phyloP scores from a whole-genome alignment of 1,284 basidiomycete genomes.

The Agaricales sp. region DNA sequence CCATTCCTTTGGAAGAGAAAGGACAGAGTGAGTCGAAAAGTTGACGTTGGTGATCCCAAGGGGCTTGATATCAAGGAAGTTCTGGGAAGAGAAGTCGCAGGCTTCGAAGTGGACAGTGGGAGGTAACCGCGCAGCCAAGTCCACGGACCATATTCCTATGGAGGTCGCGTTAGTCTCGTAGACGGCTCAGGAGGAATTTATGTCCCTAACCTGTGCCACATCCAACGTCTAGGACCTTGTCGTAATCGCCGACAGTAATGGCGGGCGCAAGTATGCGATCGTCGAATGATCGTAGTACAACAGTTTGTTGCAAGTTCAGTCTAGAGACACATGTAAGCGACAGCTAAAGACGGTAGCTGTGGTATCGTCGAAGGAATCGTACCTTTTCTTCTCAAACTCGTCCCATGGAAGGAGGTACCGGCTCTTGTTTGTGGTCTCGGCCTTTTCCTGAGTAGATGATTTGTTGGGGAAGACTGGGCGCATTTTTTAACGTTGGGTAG shows the following conservation, averaged over 20 bases:
- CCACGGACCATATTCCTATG: slow-evolving; percentile 8
- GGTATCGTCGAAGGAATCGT: neutral
- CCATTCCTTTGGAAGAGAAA: slow-evolving; percentile 15
- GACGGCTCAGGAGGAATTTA: neutral
- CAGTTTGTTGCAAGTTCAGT: neutral
- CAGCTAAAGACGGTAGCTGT: too few relatives aligned
- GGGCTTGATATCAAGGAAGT: slow-evolving; percentile 7
- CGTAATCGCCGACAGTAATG: neutral
- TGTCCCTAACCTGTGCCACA: neutral
- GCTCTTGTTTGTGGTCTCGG: too few relatives aligned
- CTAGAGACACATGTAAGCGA: neutral
- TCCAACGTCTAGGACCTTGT: neutral
- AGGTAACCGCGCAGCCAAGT: slow-evolving; percentile 4
- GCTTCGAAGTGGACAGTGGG: slow-evolving; percentile 10
- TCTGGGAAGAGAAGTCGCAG: slow-evolving; percentile 11
- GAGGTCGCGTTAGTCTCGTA: neutral
- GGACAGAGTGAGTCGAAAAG: slow-evolving; percentile 10
- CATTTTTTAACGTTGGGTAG: too few relatives aligned
- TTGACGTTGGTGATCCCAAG: slow-evolving; percentile 7
- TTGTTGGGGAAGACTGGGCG: too few relatives aligned
- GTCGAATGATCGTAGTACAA: neutral
- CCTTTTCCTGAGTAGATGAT: too few relatives aligned
- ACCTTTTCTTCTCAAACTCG: neutral
- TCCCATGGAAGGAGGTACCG: neutral
- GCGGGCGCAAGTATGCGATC: neutral